Conservation (phyloP, 73 alveolate genomes). For the Tetrahymena thermophila region DNA sequence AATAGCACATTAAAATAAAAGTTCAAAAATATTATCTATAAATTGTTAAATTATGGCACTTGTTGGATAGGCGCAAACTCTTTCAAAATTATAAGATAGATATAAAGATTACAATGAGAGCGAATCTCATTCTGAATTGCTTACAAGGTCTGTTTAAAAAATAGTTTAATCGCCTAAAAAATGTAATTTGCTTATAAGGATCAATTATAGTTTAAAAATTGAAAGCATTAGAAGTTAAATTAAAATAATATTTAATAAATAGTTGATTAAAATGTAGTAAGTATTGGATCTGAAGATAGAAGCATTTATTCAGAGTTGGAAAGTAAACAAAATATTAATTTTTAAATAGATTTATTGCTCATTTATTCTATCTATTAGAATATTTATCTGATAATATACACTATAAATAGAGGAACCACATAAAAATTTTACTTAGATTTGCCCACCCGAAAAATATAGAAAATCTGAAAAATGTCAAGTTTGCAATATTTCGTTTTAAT, state of each 20-base stretch:
- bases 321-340: neutral
- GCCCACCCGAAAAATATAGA: neutral
- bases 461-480: neutral
- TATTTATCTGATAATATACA: neutral
- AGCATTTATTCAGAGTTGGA: neutral
- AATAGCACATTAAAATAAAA: neutral
- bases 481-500: neutral
- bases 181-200: neutral
- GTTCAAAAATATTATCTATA: no score
- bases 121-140: neutral
- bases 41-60: neutral
- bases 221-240: neutral
- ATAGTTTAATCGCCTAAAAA: neutral
- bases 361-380: no score
- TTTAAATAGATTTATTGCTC: neutral
- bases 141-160: neutral
- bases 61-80: neutral
- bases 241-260: neutral
- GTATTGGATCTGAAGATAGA: neutral
- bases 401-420: neutral
- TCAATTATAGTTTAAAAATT: no score
- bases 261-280: neutral
- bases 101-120: neutral
- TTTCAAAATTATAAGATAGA: neutral
- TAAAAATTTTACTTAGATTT: neutral